phyloP scores from a whole-genome alignment of 2,329 filamentous ascomycete genomes.

The Talaromyces sp. region DNA sequence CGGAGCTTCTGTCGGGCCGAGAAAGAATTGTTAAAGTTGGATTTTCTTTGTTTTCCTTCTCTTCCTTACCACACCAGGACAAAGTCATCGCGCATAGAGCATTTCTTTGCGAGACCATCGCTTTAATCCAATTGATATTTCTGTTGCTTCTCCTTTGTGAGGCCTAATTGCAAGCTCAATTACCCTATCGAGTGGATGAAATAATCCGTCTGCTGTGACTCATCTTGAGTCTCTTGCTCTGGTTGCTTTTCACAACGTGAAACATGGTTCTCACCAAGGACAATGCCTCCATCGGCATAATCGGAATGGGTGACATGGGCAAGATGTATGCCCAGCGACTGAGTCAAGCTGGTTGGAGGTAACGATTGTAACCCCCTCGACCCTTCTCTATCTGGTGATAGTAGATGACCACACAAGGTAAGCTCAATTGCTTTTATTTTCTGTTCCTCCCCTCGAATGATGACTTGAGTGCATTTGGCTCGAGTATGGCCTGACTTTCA shows the following conservation, averaged over 20 bases:
- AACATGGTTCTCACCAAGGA: slow-evolving; percentile 51
- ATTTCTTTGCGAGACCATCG: neutral
- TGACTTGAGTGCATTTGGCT: slow-evolving; percentile 99
- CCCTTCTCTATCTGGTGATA: slow-evolving; percentile 32
- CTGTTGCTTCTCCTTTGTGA: slow-evolving; percentile 14
- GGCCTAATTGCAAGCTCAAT: slow-evolving; percentile 12
- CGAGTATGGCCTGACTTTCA: slow-evolving; percentile 73
- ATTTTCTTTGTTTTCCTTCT: slow-evolving; percentile 7
- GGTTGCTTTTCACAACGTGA: neutral
- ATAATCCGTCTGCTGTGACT: neutral
- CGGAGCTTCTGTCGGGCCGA: slow-evolving; percentile 14
- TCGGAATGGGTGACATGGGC: slow-evolving; percentile 99
- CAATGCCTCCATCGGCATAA: slow-evolving; percentile 80
- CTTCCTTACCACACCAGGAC: neutral
- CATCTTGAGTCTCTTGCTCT: neutral
- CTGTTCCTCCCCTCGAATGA: slow-evolving; percentile 56
- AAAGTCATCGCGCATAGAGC: neutral
- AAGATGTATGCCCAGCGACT: slow-evolving; percentile 94
- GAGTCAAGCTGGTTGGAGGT: slow-evolving; percentile 95
- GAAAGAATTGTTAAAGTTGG: neutral
- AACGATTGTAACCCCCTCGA: slow-evolving; percentile 40
- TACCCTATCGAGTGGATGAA: neutral
- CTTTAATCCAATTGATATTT: neutral
- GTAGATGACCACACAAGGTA: neutral
- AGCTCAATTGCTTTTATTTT: neutral